Evolutionary conservation across 106 monocot species (phyloP), one percentile per base, ranked within the genome.

Genomic region (Allium fistulosum): DNA sequence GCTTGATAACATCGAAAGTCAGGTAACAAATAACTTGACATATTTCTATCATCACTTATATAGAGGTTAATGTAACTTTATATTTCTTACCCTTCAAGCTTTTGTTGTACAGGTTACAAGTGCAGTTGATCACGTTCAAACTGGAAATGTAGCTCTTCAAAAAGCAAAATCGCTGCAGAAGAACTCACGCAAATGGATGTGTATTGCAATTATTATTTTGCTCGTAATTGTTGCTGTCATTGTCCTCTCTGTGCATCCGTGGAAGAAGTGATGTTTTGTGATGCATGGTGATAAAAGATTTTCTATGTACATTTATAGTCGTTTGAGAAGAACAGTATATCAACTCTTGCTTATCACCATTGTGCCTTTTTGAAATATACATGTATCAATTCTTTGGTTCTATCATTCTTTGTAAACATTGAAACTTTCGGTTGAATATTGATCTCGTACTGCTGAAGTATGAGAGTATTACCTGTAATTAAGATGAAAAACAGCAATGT

Each of bases 161-260:
- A 88, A 83, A 51, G 95, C 95, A 14, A 91, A 88, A 78, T 86
- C 52, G 46, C 83, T 96, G 52, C 91, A 86, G 67, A 96, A 82
- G 79, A 96, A 78, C 68, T 91, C 95, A 0, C 85, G 91, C 55
- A 96, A 96, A 49, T 96, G 95, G 85, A 91, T 88, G 88, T 91
- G 95, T 84, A 86, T 91, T 18, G 88, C 88, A 18, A 96, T 96
- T 15, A 70, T 96, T n/a, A 78, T 91, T 56, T 85, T 96, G 46
- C 83, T 96, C 9, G 28, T 91, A 0, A 84, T 96, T 61, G 85
- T 88, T 7, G 76, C 70, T 9, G 65, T 91, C 62, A 84, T 91
- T 11, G 91, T 96, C n/a, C 76, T 91, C 1, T 81, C 66, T 0
- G 82, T 96, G 59, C 47, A 86, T 27, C 91, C 95, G 26, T 96